Evolutionary conservation across 2,329 filamentous ascomycete genomes (phyloP), one percentile per base, ranked within the genome.

Genomic region (Coleophoma eucalyptorum): DNA sequence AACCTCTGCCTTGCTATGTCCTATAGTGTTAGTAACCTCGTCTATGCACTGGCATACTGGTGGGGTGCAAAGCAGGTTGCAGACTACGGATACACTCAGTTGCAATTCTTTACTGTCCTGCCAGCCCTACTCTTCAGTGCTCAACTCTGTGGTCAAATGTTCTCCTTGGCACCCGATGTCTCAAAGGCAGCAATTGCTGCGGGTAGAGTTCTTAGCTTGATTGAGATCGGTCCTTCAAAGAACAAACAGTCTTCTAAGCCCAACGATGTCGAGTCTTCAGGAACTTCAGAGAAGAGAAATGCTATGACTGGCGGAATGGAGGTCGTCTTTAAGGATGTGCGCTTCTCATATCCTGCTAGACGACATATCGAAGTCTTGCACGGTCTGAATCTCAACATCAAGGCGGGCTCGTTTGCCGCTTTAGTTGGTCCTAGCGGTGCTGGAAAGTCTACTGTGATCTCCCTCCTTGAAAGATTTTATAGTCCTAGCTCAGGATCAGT

Each of bases 31-130:
- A 79, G 83, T 18, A 87, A 85, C 59, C 73, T 88, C 42, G 79
- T 89, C 20, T 88, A 90, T 62, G 86, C 86, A 0, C 78, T 92
- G 48, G 84, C 86, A 1, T 90, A 90, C 67, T 91, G 86, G 85
- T 91, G 87, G 86, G 87, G 87, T 5, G 78, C 86, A 0, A 85
- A 81, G 58, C 81, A 84, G 52, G 88, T 91, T 54, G 78, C 84
- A 49, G 74, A 76, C 37, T 86, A 87, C 4, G 72, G 79, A 51
- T 86, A 86, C 57, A 75, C 68, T 2, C 80, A 80, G 41, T 80
- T 83, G 26, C 79, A 87, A 11, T 91, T 90, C 70, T 82, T 91
- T 63, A 86, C 89, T 58, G 84, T 91, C 10, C 73, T 90, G 2
- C 76, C 87, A 15, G 77, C 86, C 3, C 79, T 91, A 59, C 76